A percentile compares a stretch with the other conserved stretches of the same genome.
phyloP scores from a whole-genome alignment of 495 filamentous ascomycete genomes.

The Penicillium parvum region DNA sequence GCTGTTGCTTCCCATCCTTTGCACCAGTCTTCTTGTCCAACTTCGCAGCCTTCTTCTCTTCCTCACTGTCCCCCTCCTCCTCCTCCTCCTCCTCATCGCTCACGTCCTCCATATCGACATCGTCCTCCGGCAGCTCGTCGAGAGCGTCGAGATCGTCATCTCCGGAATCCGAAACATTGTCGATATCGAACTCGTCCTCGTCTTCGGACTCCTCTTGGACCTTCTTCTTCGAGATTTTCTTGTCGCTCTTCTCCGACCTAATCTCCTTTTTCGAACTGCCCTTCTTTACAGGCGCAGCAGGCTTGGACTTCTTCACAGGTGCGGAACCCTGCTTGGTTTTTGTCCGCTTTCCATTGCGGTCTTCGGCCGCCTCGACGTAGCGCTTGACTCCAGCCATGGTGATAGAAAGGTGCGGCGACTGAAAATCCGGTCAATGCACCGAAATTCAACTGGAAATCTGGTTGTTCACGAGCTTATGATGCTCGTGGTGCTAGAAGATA shows the following conservation, averaged over 20 bases:
- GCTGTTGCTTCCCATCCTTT: slow-evolving; percentile 7
- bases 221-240: slow-evolving; percentile 35
- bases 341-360: slow-evolving; percentile 46
- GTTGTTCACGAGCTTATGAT: slow-evolving; percentile 19
- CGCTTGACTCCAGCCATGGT: slow-evolving; percentile 46
- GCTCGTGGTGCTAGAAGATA: slow-evolving; percentile 26
- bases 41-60: slow-evolving; percentile 22
- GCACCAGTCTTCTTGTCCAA: slow-evolving; percentile 7
- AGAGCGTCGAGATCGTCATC: slow-evolving; percentile 31
- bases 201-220: slow-evolving; percentile 29
- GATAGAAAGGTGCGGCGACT: slow-evolving; percentile 11
- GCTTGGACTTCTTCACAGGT: slow-evolving; percentile 33
- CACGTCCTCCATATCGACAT: slow-evolving; percentile 36
- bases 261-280: slow-evolving; percentile 24
- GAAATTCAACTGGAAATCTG: slow-evolving; percentile 8
- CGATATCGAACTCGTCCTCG: slow-evolving; percentile 39
- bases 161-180: slow-evolving; percentile 40
- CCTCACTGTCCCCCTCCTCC: slow-evolving; percentile 12
- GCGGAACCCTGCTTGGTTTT: slow-evolving; percentile 39
- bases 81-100: slow-evolving; percentile 26
- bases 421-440: not conserved
- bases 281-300: slow-evolving; percentile 31
- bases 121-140: slow-evolving; percentile 27
- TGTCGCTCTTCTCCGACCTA: slow-evolving; percentile 29
- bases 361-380: slow-evolving; percentile 37